phyloP scores from a whole-genome alignment of 1,284 basidiomycete genomes.

The Cystobasidium slooffiae region DNA sequence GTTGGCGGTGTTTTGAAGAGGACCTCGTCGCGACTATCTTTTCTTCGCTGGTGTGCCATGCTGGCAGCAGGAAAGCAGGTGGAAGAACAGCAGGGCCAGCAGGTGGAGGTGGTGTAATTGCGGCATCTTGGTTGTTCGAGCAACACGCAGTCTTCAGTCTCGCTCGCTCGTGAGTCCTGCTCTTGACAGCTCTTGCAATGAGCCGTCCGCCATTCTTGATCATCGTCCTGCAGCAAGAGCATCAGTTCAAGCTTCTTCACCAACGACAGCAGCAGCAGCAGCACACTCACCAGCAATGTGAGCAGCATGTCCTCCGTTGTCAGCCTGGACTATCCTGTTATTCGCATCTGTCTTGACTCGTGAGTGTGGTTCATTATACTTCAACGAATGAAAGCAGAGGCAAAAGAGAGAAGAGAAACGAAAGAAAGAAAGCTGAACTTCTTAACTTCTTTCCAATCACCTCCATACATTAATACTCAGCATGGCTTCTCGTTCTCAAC shows the following conservation, averaged over 20 bases:
- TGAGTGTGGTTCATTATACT: neutral
- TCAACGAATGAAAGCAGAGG: neutral
- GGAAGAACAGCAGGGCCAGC: neutral
- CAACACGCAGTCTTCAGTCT: neutral
- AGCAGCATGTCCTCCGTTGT: conserved; percentile 21
- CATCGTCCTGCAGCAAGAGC: conserved; percentile 21
- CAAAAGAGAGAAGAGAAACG: neutral
- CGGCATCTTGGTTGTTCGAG: neutral
- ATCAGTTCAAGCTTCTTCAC: neutral
- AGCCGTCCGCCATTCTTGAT: conserved; percentile 29
- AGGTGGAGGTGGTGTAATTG: neutral
- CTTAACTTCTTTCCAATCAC: neutral
- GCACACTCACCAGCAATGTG: neutral
- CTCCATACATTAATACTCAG: neutral
- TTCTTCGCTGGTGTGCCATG: neutral
- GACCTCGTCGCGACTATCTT: conserved; percentile 11
- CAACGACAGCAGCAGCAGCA: neutral
- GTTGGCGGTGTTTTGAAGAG: neutral
- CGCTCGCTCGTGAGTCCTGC: neutral
- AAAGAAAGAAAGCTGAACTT: neutral
- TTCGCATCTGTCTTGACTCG: neutral
- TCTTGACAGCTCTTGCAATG: conserved; percentile 12
- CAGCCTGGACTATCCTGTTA: neutral
- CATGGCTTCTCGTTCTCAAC: conserved; percentile 9
- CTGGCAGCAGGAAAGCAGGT: conserved; percentile 23